phyloP scores from a whole-genome alignment of 352 stramenopile species.

The Pythium guiyangense region DNA sequence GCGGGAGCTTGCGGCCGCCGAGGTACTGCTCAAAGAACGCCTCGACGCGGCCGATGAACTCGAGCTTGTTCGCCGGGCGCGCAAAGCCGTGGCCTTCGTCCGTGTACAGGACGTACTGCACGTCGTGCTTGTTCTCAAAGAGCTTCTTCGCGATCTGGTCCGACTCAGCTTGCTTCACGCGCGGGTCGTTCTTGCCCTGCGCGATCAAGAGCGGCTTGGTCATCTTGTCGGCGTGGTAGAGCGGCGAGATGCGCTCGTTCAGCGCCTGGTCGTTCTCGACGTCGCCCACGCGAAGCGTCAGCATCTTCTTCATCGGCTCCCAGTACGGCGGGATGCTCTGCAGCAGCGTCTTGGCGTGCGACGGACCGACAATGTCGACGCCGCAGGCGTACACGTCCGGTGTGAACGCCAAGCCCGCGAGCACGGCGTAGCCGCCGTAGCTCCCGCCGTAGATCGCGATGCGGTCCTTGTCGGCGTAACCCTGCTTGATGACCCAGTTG shows the following conservation, averaged over 20 bases:
- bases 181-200: constrained; percentile 77
- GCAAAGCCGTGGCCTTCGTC: constrained; percentile 81
- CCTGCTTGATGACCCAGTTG: constrained; percentile 50
- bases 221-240: constrained; percentile 79
- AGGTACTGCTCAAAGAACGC: constrained; percentile 30
- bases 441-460: constrained; percentile 58
- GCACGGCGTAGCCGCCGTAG: constrained; percentile 70
- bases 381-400: constrained; percentile 76
- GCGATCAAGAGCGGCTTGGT: constrained; percentile 69
- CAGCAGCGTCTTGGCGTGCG: constrained; percentile 40
- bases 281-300: constrained; percentile 32
- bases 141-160: constrained; percentile 75
- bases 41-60: constrained; percentile 49
- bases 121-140: constrained; percentile 55
- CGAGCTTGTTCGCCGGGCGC: constrained; percentile 57
- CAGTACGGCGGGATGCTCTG: constrained; percentile 39
- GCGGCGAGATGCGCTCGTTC: constrained; percentile 45
- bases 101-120: constrained; percentile 78
- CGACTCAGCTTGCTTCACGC: constrained; percentile 64
- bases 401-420: constrained; percentile 70
- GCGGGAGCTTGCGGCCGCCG: constrained; percentile 19
- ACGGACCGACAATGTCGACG: constrained; percentile 67
- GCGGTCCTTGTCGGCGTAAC: constrained; percentile 38
- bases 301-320: constrained; percentile 32
- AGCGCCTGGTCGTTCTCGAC: constrained; percentile 33